Percentiles rank a stretch among this genome's conserved stretches.
These are phyloP conservation scores for Ascomycota sp. DNA, from an alignment of 2,329 filamentous ascomycete genomes.

Conservation along the genomic window DNA sequence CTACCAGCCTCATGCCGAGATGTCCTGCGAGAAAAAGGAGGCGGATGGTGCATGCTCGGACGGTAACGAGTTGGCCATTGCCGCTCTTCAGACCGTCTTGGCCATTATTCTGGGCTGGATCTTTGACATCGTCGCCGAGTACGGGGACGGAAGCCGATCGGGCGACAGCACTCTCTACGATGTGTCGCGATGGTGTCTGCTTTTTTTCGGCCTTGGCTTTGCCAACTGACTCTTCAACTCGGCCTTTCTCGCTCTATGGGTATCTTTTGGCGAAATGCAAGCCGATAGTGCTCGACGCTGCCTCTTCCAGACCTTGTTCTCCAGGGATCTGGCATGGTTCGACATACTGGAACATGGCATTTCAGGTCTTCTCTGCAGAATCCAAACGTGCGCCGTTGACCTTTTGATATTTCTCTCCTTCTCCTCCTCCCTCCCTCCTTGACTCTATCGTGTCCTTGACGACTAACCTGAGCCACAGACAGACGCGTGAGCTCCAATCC, in stretches of 20 bases:
- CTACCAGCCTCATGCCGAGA: no score
- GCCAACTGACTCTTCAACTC: slow-evolving; percentile 48
- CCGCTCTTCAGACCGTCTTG: slow-evolving; percentile 41
- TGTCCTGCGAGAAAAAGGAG: no score
- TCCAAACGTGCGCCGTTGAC: slow-evolving; percentile 43
- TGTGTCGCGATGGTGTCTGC: slow-evolving; percentile 39
- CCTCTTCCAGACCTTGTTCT: slow-evolving; percentile 49
- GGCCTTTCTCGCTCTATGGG: slow-evolving; percentile 48
- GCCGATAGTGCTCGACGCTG: slow-evolving; percentile 41
- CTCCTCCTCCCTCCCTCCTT: background rate
- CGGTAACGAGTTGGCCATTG: slow-evolving; percentile 38
- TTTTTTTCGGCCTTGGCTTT: slow-evolving; percentile 41
- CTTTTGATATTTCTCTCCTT: background rate
- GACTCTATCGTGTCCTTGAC: background rate
- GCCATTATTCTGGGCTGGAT: slow-evolving; percentile 55
- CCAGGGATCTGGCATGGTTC: slow-evolving; percentile 64
- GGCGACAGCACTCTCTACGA: slow-evolving; percentile 29
- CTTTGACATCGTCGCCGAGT: slow-evolving; percentile 50
- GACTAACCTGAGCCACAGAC: slow-evolving; percentile 25
- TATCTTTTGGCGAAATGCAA: slow-evolving; percentile 64
- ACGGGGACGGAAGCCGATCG: slow-evolving; percentile 32
- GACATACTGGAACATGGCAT: slow-evolving; percentile 53
- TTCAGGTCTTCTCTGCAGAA: slow-evolving; percentile 45
- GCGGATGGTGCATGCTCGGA: no score
- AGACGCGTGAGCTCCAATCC: slow-evolving; percentile 63